Evolutionary conservation across 2,329 filamentous ascomycete species (phyloP), one percentile per base, ranked within the genome.

Genomic region (Colletotrichum truncatum): DNA sequence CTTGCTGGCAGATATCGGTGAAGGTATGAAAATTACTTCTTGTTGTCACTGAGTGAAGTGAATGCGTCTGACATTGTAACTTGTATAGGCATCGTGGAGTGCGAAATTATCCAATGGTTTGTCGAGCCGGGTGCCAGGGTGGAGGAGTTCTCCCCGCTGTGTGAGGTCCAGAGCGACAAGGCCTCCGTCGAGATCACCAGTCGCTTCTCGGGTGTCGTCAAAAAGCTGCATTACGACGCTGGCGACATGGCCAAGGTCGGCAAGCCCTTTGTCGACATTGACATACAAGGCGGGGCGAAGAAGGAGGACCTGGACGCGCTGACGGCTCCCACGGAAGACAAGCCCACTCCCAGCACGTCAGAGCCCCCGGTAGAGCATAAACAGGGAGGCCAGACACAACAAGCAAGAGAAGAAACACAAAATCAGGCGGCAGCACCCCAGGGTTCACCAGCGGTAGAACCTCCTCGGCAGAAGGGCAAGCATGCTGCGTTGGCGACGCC

Each of bases 101-200:
- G 96, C 75, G 96, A 99, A 80, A 93, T 99, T 74, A 98, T 98
- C 73, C 96, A 99, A 83, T 99, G 96, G 96, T 99, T 98, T 77
- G 95, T 99, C 70, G 92, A 98, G 80, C 94, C 97, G 52, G 95
- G 94, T 64, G 96, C 96, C 34, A 90, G 92, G 63, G 94, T 99
- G 72, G 94, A 99, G 82, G 95, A 99, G 82, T 99, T 97, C 86
- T 96, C 97, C 72, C 96, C 95, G 66, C 86, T 99, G 48, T 99
- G 96, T 81, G 96, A 99, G 81, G 97, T 99, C 45, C 96, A 98
- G 78, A 98, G 94, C 73, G 96, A 99, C 82, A 99, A 99, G 80
- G 96, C 96, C 52, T 88, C 89, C 2, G 88, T 90, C 21, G 87
- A 98, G 85, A 99, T 99, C 72, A 98, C 96, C 38, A 98, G 94